Conservation (phyloP, 208 protist species). For the Crithidia acanthocephali region DNA sequence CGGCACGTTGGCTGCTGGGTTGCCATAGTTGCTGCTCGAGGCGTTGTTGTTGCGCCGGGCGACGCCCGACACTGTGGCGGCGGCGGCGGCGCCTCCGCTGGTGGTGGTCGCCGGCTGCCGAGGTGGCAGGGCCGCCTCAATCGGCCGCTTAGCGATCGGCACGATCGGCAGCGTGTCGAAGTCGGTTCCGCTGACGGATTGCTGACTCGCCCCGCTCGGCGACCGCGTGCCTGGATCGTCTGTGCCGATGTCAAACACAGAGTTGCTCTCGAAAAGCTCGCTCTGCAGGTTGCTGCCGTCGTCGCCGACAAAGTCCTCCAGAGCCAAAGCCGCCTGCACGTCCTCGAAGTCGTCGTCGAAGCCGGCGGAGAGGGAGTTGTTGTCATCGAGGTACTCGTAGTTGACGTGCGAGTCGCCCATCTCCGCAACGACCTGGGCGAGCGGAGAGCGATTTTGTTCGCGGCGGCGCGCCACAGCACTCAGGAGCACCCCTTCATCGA, state of each 20-base stretch:
- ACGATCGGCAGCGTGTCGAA: conserved; percentile 34
- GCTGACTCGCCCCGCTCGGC: conserved; percentile 28
- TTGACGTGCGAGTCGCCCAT: conserved; percentile 14
- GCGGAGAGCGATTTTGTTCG: conserved; percentile 25
- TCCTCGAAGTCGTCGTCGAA: conserved; percentile 16
- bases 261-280: conserved; percentile 28
- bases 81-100: too few species aligned
- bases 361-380: conserved; percentile 13
- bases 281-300: conserved; percentile 20
- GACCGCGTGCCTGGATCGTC: conserved; percentile 20
- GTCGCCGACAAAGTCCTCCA: conserved; percentile 32
- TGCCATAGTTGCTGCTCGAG: conserved; percentile 13
- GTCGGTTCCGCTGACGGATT: conserved; percentile 33
- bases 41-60: conserved; percentile 16
- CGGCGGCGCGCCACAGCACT: neutral
- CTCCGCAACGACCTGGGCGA: conserved; percentile 7
- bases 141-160: conserved; percentile 27
- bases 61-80: neutral
- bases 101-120: neutral
- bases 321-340: conserved; percentile 13
- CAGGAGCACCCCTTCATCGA: conserved; percentile 16
- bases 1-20: neutral
- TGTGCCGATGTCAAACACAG: conserved; percentile 28
- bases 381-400: conserved; percentile 34
- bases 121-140: conserved; percentile 4